A percentile compares a stretch with the other conserved stretches of the same genome.
Conservation (phyloP, 2,329 filamentous ascomycete genomes). For the Scedosporium apiospermum region DNA sequence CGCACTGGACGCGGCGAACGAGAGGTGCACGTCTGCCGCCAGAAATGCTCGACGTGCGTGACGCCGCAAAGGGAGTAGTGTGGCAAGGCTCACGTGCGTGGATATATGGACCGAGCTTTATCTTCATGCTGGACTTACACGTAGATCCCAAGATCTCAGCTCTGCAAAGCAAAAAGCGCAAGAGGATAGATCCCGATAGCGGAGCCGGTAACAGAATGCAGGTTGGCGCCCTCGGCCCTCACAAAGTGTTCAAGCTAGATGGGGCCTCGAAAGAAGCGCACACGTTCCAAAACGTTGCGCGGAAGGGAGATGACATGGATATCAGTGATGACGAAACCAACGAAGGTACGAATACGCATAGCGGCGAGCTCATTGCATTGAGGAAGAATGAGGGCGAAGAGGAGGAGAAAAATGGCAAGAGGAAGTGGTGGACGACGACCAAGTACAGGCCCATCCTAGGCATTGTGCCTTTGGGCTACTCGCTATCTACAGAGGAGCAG, state of each 20-base stretch:
- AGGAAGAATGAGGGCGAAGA: conserved; percentile 25
- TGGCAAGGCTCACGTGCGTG: conserved; percentile 77
- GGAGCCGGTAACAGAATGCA: conserved; percentile 47
- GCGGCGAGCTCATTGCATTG: not conserved
- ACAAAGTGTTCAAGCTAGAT: conserved; percentile 29
- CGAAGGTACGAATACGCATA: conserved; percentile 8
- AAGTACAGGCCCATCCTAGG: conserved; percentile 94
- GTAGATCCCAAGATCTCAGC: conserved; percentile 39
- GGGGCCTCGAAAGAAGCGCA: conserved; percentile 5
- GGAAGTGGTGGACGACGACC: conserved; percentile 68
- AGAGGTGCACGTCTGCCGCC: conserved; percentile 64
- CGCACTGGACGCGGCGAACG: conserved; percentile 80
- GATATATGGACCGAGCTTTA: conserved; percentile 77
- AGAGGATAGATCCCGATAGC: conserved; percentile 35
- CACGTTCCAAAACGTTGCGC: conserved; percentile 16
- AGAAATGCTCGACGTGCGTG: conserved; percentile 64
- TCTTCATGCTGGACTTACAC: conserved; percentile 86
- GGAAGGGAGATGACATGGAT: conserved; percentile 24
- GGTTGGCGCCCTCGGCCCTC: conserved; percentile 32
- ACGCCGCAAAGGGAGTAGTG: conserved; percentile 72
- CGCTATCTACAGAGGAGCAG: conserved; percentile 13
- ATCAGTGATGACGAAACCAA: conserved; percentile 23
- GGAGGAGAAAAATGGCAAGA: conserved; percentile 24
- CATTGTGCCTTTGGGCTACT: conserved; percentile 35
- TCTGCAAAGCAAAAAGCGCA: conserved; percentile 39